Evolutionary conservation across 2,329 filamentous ascomycete genomes (phyloP).

Genomic region (Trichophaea hybrida): DNA sequence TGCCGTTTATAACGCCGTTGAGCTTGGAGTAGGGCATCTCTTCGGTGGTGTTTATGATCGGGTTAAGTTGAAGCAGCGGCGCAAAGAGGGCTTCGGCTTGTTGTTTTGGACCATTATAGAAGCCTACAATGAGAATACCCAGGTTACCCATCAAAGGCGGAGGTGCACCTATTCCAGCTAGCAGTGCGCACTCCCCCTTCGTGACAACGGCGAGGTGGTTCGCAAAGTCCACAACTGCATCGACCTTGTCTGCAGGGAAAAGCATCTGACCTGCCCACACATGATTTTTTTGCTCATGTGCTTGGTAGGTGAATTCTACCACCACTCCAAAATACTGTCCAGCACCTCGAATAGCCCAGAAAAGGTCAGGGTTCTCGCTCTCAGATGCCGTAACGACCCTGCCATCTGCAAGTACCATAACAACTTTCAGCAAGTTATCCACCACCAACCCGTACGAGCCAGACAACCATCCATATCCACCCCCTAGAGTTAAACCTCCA

Average conservation of each 20-base stretch:
- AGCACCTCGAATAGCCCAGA: constrained; percentile 29
- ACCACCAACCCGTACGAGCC: constrained; percentile 31
- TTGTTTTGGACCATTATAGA: background rate
- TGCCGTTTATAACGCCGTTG: background rate
- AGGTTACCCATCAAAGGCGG: background rate
- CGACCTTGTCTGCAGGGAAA: background rate
- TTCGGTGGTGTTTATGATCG: background rate
- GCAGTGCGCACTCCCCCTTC: background rate
- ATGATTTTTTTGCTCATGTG: constrained; percentile 7
- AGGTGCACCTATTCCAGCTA: background rate
- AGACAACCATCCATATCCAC: constrained; percentile 34
- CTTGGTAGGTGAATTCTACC: constrained; percentile 27
- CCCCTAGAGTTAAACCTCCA: constrained; percentile 25
- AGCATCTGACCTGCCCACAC: background rate
- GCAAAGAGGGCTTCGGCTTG: background rate
- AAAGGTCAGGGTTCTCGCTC: constrained; percentile 31
- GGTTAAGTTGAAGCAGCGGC: background rate
- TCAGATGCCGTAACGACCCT: constrained; percentile 29
- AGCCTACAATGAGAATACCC: background rate
- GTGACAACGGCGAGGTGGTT: background rate
- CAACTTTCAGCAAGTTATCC: constrained; percentile 31
- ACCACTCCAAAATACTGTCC: constrained; percentile 31
- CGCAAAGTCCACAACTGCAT: background rate
- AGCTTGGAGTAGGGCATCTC: background rate
- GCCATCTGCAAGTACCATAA: constrained; percentile 32